Percentiles rank a stretch among this genome's conserved stretches.
phyloP scores from a whole-genome alignment of 345 rosid genomes.

The Trapa incisa region DNA sequence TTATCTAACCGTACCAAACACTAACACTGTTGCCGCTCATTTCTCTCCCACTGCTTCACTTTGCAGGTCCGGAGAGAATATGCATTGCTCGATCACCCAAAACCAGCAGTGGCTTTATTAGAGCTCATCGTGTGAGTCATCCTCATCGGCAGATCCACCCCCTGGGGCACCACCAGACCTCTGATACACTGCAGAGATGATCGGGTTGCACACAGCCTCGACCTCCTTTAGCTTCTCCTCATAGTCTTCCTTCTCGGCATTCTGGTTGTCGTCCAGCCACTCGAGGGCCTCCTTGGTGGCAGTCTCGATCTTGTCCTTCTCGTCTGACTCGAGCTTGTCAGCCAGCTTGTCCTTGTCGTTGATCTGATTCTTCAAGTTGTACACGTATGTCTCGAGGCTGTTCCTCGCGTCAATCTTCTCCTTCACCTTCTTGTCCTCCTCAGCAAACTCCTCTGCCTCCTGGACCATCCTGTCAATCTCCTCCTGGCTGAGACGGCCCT shows the following conservation, averaged over 20 bases:
- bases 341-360: slow-evolving; percentile 90
- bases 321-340: slow-evolving; percentile 76
- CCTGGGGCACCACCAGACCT: slow-evolving; percentile 78
- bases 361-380: slow-evolving; percentile 95
- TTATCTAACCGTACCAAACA: background rate
- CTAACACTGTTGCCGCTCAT: background rate
- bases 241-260: slow-evolving; percentile 70
- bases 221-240: slow-evolving; percentile 97
- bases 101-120: slow-evolving; percentile 3
- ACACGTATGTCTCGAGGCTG: slow-evolving; percentile 69
- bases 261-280: slow-evolving; percentile 90
- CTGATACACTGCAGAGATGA: slow-evolving; percentile 73
- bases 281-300: slow-evolving; percentile 85
- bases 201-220: slow-evolving; percentile 88
- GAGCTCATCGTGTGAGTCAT: slow-evolving; percentile 55
- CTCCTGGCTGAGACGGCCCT: slow-evolving; percentile 94
- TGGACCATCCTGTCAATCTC: slow-evolving; percentile 90
- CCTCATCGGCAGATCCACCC: slow-evolving; percentile 30
- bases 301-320: slow-evolving; percentile 78
- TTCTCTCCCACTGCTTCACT: background rate
- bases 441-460: slow-evolving; percentile 93
- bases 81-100: background rate
- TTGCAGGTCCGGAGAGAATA: slow-evolving; percentile 1
- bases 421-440: slow-evolving; percentile 92
- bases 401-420: slow-evolving; percentile 89